These are phyloP conservation scores for Auxenochlorella protothecoides DNA, from an alignment of 139 green algal species.

Conservation along the genomic window DNA sequence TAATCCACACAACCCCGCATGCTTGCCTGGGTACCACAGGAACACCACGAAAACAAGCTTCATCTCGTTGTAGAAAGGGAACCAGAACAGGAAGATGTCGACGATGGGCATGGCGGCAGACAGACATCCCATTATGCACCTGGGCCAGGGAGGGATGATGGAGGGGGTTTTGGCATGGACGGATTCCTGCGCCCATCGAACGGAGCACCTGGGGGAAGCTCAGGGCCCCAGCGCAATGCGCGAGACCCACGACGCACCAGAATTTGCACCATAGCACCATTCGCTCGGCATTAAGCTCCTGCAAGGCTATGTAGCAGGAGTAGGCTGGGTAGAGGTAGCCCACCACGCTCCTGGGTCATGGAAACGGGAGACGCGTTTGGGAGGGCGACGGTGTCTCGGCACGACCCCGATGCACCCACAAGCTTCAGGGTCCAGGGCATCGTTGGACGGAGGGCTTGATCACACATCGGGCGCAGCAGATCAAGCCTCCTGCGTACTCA, in stretches of 20 bases:
- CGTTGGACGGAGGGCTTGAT: too few species aligned
- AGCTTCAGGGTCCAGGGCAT: too few species aligned
- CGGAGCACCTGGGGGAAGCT: conserved; percentile 5
- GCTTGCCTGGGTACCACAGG: conserved; percentile 36
- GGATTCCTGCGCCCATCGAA: too few species aligned
- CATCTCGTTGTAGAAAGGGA: conserved; percentile 46
- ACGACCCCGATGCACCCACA: too few species aligned
- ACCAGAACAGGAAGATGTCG: conserved; percentile 38
- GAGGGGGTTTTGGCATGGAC: too few species aligned
- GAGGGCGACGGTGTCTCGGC: too few species aligned
- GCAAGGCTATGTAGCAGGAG: conserved; percentile 36
- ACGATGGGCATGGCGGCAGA: conserved; percentile 21
- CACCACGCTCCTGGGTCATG: conserved; percentile 12
- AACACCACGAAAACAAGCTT: conserved; percentile 44
- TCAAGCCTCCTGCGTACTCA: too few species aligned
- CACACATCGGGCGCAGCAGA: too few species aligned
- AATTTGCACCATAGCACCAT: conserved; percentile 39
- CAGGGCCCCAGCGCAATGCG: not conserved
- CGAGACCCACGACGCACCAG: conserved; percentile 20
- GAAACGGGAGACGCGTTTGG: too few species aligned
- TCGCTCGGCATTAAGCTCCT: conserved; percentile 16
- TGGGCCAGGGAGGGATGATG: too few species aligned
- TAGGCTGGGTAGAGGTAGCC: conserved; percentile 44
- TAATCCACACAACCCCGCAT: conserved; percentile 23
- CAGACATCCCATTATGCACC: too few species aligned